Conservation (phyloP, 495 filamentous ascomycete genomes). For the Cudoniella acicularis region DNA sequence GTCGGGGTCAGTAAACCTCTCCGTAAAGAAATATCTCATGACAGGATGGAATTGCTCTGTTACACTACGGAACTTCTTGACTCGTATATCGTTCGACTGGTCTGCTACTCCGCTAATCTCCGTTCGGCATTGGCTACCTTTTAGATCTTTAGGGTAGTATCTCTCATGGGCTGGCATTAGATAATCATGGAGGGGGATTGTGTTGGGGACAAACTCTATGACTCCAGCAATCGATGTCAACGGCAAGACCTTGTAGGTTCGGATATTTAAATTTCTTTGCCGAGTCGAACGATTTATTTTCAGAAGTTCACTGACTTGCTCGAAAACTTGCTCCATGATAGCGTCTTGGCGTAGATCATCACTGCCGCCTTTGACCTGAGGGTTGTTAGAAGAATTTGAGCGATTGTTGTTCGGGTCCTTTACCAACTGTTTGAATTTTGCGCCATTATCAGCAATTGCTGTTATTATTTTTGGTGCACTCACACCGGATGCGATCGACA, state of each 20-base stretch:
- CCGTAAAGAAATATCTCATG: conserved; percentile 96
- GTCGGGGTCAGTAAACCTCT: conserved; percentile 88
- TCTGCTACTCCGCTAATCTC: conserved; percentile 69
- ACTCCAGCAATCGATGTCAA: conserved; percentile 80
- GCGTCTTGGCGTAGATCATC: conserved; percentile 98
- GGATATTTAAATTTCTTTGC: conserved; percentile 80
- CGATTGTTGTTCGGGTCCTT: no score
- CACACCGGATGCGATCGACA: conserved; percentile 83
- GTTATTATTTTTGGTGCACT: conserved; percentile 91
- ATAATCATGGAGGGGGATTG: conserved; percentile 84
- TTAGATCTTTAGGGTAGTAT: conserved; percentile 84
- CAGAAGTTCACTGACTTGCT: conserved; percentile 86
- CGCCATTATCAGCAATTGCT: conserved; percentile 69
- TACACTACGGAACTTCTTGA: conserved; percentile 69
- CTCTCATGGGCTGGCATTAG: conserved; percentile 83
- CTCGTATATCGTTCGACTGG: conserved; percentile 63
- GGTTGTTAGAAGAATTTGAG: no score
- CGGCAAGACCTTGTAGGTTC: conserved; percentile 95
- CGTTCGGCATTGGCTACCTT: conserved; percentile 67
- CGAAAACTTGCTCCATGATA: conserved; percentile 99
- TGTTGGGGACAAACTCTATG: conserved; percentile 94
- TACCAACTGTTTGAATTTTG: conserved; percentile 79
- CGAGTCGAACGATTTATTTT: conserved; percentile 80
- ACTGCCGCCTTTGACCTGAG: conserved; percentile 81
- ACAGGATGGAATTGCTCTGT: conserved; percentile 83